phyloP scores from a whole-genome alignment of 2,329 filamentous ascomycete genomes.

The Hyphodiscus sp. region DNA sequence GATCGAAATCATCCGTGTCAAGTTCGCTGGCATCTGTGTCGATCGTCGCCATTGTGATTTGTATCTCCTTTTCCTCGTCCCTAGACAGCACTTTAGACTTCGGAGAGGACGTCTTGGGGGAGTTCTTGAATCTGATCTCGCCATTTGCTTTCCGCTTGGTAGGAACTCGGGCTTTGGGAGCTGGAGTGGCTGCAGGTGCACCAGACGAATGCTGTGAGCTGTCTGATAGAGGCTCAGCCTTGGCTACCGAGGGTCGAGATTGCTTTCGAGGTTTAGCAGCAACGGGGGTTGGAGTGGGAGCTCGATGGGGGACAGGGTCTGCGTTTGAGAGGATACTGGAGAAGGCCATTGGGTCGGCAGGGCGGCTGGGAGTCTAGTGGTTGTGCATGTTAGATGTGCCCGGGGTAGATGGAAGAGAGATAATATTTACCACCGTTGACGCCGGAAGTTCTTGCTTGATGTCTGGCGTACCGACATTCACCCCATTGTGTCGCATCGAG shows the following conservation, averaged over 20 bases:
- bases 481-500: constrained; percentile 37
- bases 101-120: constrained; percentile 39
- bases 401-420: background rate
- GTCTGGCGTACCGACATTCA: constrained; percentile 26
- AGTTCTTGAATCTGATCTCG: constrained; percentile 52
- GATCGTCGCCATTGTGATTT: constrained; percentile 55
- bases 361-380: constrained; percentile 61
- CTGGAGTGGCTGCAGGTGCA: constrained; percentile 37
- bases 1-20: constrained; percentile 45
- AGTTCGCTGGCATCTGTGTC: constrained; percentile 53
- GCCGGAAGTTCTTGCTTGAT: constrained; percentile 20
- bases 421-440: constrained; percentile 20
- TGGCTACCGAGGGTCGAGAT: constrained; percentile 15
- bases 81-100: constrained; percentile 42
- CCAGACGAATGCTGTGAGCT: constrained; percentile 42
- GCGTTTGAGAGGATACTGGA: constrained; percentile 86
- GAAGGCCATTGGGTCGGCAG: constrained; percentile 88
- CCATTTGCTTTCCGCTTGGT: constrained; percentile 32
- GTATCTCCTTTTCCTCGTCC: constrained; percentile 63
- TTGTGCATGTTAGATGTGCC: constrained; percentile 9
- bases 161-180: constrained; percentile 39
- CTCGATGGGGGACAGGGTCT: constrained; percentile 50
- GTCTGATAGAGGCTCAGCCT: constrained; percentile 23
- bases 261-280: constrained; percentile 23
- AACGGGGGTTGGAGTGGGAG: constrained; percentile 36